A percentile compares a stretch with the other conserved stretches of the same genome.
Conservation (phyloP, 805 yeast species). For the Saccharomycopsis synnaedendra region DNA sequence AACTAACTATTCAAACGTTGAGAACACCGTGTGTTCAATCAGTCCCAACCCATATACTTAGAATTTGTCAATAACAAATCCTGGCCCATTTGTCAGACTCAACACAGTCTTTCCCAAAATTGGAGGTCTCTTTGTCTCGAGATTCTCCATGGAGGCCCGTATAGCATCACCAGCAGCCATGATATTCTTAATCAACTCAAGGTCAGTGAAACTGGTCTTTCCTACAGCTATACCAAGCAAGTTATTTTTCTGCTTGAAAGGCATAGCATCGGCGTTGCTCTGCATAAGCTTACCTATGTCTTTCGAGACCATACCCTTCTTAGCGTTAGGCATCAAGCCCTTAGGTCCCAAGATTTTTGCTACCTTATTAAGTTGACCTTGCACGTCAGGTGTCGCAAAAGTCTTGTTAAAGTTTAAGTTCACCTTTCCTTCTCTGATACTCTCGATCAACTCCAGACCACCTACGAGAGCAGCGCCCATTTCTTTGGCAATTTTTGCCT, state of each 20-base stretch:
- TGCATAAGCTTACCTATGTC: constrained; percentile 44
- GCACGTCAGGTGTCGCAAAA: constrained; percentile 78
- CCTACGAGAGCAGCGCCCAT: constrained; percentile 63
- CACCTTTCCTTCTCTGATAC: constrained; percentile 42
- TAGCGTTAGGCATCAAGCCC: constrained; percentile 79
- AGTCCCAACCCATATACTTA: too few relatives aligned
- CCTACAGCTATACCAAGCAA: constrained; percentile 62
- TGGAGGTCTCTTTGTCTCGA: constrained; percentile 57
- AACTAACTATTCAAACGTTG: too few relatives aligned
- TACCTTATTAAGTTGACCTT: constrained; percentile 43
- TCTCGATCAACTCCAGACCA: constrained; percentile 55
- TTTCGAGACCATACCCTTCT: constrained; percentile 77
- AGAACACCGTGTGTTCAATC: too few relatives aligned
- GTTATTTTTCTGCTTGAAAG: constrained; percentile 65
- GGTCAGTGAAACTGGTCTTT: constrained; percentile 65
- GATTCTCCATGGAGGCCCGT: constrained; percentile 37
- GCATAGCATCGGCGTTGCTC: constrained; percentile 52
- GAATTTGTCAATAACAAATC: constrained; percentile 44
- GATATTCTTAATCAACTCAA: constrained; percentile 62
- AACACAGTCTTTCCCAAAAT: constrained; percentile 58
- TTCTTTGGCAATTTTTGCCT: constrained; percentile 38
- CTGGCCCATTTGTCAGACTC: constrained; percentile 69
- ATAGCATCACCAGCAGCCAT: constrained; percentile 56
- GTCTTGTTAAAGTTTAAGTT: constrained; percentile 53
- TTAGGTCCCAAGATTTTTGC: constrained; percentile 83